Percentiles rank a stretch among this genome's conserved stretches.
phyloP scores from a whole-genome alignment of 1,284 basidiomycete genomes.

The Melampsora larici-populina region DNA sequence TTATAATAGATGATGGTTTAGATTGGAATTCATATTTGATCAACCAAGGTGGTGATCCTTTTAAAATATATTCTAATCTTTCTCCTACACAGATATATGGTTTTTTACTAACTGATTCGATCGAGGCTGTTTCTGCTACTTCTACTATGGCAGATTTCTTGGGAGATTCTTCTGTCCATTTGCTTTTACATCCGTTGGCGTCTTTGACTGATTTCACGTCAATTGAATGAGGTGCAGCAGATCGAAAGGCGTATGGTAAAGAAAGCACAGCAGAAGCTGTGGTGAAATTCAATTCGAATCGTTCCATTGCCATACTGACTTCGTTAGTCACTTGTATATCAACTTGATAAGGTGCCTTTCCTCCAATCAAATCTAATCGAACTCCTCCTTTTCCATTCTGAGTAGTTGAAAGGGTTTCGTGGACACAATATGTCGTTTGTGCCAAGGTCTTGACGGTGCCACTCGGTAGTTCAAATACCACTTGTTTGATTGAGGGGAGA shows the following conservation, averaged over 20 bases:
- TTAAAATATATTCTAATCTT: slow-evolving; percentile 81
- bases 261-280: slow-evolving; percentile 49
- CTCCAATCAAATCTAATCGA: slow-evolving; percentile 28
- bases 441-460: slow-evolving; percentile 60
- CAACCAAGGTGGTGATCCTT: slow-evolving; percentile 93
- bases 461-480: slow-evolving; percentile 26
- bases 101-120: slow-evolving; percentile 74
- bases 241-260: slow-evolving; percentile 70
- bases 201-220: slow-evolving; percentile 72
- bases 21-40: slow-evolving; percentile 82
- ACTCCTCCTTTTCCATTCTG: slow-evolving; percentile 19
- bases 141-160: slow-evolving; percentile 55
- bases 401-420: slow-evolving; percentile 14
- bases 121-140: slow-evolving; percentile 89
- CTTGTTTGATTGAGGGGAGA: slow-evolving; percentile 53
- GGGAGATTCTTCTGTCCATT: not conserved
- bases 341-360: slow-evolving; percentile 34
- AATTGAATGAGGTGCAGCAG: slow-evolving; percentile 75
- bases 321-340: slow-evolving; percentile 32
- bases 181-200: slow-evolving; percentile 68
- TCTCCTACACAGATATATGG: slow-evolving; percentile 88
- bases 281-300: slow-evolving; percentile 13
- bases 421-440: slow-evolving; percentile 38
- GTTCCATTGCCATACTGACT: slow-evolving; percentile 29
- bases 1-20: slow-evolving; percentile 63